Evolutionary conservation across 139 green algal species (phyloP).

Genomic region (Chlorella sp.): DNA sequence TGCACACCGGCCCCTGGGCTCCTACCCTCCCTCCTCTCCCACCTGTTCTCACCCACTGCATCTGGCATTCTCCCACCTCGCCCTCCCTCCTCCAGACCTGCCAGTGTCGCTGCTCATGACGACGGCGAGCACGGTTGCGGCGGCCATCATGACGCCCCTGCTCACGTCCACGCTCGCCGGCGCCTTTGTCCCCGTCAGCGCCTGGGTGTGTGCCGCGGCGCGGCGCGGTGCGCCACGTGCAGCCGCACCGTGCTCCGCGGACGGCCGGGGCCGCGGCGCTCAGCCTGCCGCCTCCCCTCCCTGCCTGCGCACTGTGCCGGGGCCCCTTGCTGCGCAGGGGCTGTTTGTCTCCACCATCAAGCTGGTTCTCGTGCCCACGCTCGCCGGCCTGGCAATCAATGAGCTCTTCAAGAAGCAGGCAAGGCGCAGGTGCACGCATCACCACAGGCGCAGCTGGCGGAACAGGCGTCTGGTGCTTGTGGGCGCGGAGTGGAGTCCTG

Average conservation of each 20-base stretch:
- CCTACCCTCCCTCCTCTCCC: too few relatives aligned
- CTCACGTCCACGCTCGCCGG: conserved; percentile 75
- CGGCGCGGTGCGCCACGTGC: neutral
- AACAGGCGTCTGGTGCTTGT: too few relatives aligned
- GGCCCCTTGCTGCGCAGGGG: conserved; percentile 29
- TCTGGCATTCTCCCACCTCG: too few relatives aligned
- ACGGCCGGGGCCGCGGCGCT: neutral
- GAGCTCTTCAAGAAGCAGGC: conserved; percentile 58
- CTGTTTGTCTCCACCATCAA: conserved; percentile 62
- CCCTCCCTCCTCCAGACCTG: too few relatives aligned
- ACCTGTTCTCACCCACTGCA: too few relatives aligned
- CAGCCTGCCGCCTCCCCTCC: neutral
- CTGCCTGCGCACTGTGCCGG: neutral
- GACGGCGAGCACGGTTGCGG: conserved; percentile 73
- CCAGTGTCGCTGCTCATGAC: conserved; percentile 90
- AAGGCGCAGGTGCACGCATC: neutral
- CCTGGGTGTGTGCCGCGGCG: conserved; percentile 44
- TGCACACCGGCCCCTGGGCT: too few relatives aligned
- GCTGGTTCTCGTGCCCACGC: conserved; percentile 80
- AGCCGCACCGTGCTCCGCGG: neutral
- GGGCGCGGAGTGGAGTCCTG: too few relatives aligned
- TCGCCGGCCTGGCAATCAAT: conserved; percentile 67
- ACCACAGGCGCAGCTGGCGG: neutral
- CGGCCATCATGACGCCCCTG: conserved; percentile 85
- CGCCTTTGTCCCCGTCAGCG: conserved; percentile 77